These are phyloP conservation scores for Fermentozyma sake DNA, from an alignment of 1,139 yeast species.

Conservation along the genomic window DNA sequence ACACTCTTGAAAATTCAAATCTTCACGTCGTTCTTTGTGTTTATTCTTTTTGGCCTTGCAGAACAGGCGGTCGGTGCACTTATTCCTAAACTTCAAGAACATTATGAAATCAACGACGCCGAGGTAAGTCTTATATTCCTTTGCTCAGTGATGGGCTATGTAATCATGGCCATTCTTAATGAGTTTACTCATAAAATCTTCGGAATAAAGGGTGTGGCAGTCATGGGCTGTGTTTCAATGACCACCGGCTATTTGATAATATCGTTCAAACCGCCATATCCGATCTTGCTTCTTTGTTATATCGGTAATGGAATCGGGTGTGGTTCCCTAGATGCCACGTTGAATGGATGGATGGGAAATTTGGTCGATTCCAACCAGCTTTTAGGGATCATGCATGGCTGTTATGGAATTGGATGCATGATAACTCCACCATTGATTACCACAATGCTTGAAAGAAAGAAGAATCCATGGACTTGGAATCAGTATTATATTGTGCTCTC, in stretches of 20 bases:
- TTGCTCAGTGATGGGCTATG: slow-evolving; percentile 34
- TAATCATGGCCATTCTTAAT: slow-evolving; percentile 34
- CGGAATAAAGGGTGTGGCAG: slow-evolving; percentile 38
- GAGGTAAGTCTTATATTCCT: slow-evolving; percentile 33
- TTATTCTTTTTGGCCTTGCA: slow-evolving; percentile 47
- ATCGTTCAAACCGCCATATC: slow-evolving; percentile 33
- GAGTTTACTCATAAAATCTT: slow-evolving; percentile 26
- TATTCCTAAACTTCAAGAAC: slow-evolving; percentile 43
- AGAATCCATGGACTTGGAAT: slow-evolving; percentile 45
- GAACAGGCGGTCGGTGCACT: slow-evolving; percentile 58
- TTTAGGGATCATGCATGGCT: slow-evolving; percentile 63
- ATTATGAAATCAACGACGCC: slow-evolving; percentile 43
- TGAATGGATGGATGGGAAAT: slow-evolving; percentile 57
- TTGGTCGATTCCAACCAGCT: slow-evolving; percentile 56
- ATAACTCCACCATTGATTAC: slow-evolving; percentile 60
- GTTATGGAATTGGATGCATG: slow-evolving; percentile 67
- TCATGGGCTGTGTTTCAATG: slow-evolving; percentile 30
- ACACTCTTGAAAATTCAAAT: slow-evolving; percentile 36
- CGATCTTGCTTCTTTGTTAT: slow-evolving; percentile 31
- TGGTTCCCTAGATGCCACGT: slow-evolving; percentile 58
- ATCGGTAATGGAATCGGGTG: slow-evolving; percentile 52
- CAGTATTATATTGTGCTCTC: slow-evolving; percentile 40
- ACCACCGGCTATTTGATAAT: slow-evolving; percentile 23
- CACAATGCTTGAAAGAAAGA: slow-evolving; percentile 26
- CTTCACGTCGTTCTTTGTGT: slow-evolving; percentile 29